phyloP scores from a whole-genome alignment of 352 stramenopile genomes.

The Phytophthora rubi region DNA sequence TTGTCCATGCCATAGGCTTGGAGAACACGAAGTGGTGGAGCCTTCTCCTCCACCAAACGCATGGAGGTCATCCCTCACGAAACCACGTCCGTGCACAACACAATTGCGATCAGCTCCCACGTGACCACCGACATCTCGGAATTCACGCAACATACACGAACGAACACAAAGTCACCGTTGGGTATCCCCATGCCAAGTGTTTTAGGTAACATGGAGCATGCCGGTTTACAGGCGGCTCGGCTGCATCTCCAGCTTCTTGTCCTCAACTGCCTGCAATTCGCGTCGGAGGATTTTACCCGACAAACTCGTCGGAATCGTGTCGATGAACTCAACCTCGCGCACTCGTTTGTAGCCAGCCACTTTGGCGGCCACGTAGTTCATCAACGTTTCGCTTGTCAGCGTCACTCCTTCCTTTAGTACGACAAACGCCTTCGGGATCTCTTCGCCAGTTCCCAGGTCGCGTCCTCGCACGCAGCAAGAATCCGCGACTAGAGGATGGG shows the following conservation, averaged over 20 bases:
- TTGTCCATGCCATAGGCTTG: conserved; percentile 65
- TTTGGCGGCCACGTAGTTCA: conserved; percentile 73
- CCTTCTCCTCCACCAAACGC: conserved; percentile 34
- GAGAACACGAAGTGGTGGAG: conserved; percentile 47
- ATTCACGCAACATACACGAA: not conserved
- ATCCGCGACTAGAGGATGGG: conserved; percentile 77
- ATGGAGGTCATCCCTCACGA: not conserved
- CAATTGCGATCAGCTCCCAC: conserved; percentile 1
- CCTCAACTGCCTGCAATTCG: conserved; percentile 59
- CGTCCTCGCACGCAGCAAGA: conserved; percentile 58
- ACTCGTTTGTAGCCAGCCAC: conserved; percentile 91
- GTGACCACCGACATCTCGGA: not conserved
- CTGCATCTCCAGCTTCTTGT: conserved; percentile 38
- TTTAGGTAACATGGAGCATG: not conserved
- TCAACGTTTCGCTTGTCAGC: conserved; percentile 29
- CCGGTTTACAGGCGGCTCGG: conserved; percentile 15
- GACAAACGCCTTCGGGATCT: conserved; percentile 90
- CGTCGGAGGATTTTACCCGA: conserved; percentile 91
- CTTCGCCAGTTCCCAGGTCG: conserved; percentile 75
- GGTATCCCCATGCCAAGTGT: not conserved
- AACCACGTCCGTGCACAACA: conserved; percentile 1
- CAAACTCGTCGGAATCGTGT: conserved; percentile 88
- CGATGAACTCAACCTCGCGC: conserved; percentile 85
- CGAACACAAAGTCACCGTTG: not conserved
- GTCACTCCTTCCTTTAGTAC: conserved; percentile 62